A percentile compares a stretch with the other conserved stretches of the same genome.
These are phyloP conservation scores for Pseudonitzschia delicatissima DNA, from an alignment of 108 stramenopile genomes.

Conservation along the genomic window DNA sequence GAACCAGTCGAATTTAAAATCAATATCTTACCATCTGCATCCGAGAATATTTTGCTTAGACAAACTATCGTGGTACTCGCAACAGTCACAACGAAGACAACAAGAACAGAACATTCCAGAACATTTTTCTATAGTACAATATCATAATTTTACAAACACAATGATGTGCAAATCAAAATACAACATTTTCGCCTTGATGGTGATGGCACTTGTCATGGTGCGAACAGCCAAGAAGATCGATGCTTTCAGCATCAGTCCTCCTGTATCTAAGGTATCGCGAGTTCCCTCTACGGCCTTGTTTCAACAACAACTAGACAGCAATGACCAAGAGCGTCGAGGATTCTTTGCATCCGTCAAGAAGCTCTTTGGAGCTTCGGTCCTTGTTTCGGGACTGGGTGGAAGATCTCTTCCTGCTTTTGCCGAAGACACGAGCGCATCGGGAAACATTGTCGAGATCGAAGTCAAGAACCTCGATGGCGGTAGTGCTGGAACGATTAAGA, in stretches of 20 bases:
- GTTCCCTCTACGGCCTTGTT: background rate
- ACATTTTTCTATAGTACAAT: no score
- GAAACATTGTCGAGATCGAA: slow-evolving; percentile 56
- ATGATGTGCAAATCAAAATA: background rate
- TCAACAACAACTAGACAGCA: slow-evolving; percentile 1
- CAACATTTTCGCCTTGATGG: background rate
- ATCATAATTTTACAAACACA: background rate
- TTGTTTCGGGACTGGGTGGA: background rate
- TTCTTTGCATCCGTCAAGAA: slow-evolving; percentile 2
- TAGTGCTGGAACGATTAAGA: slow-evolving; percentile 57
- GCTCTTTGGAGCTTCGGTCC: background rate
- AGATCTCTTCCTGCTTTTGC: slow-evolving; percentile 11
- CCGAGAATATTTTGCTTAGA: no score
- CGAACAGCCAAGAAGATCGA: background rate
- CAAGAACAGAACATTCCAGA: no score
- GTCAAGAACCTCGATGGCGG: slow-evolving; percentile 64
- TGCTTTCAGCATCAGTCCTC: background rate
- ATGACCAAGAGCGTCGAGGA: slow-evolving; percentile 3
- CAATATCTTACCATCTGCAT: no score
- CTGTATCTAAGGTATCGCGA: background rate
- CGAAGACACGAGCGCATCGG: slow-evolving; percentile 9
- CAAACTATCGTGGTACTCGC: no score
- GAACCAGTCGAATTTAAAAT: background rate
- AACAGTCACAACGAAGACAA: no score
- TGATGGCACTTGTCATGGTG: slow-evolving; percentile 7